phyloP scores from a whole-genome alignment of 2,329 filamentous ascomycete species.

The Xylariaceae sp. region DNA sequence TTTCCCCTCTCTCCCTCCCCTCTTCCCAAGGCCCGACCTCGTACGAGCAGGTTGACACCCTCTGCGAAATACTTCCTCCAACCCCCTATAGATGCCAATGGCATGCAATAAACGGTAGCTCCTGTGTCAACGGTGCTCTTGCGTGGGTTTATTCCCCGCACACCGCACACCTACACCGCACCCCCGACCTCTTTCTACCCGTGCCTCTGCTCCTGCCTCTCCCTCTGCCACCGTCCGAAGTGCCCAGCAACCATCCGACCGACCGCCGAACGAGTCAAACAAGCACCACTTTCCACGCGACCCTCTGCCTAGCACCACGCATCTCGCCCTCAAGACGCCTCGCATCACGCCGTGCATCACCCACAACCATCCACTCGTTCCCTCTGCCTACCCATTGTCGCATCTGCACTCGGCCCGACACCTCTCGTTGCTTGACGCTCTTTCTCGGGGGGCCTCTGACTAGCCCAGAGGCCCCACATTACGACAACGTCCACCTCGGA shows the following conservation, averaged over 20 bases:
- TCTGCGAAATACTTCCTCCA: slow-evolving; percentile 1
- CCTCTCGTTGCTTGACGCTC: too few relatives aligned
- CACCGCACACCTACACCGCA: slow-evolving; percentile 41
- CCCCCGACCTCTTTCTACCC: too few relatives aligned
- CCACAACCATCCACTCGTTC: slow-evolving; percentile 4
- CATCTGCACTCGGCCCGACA: slow-evolving; percentile 6
- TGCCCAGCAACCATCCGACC: too few relatives aligned
- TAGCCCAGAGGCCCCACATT: slow-evolving; percentile 17
- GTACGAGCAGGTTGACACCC: slow-evolving; percentile 4
- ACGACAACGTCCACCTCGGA: slow-evolving; percentile 9
- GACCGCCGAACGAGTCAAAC: too few relatives aligned
- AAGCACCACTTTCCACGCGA: slow-evolving; percentile 4
- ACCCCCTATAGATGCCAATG: slow-evolving; percentile 42
- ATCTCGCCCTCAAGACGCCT: too few relatives aligned
- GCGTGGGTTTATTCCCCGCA: slow-evolving; percentile 56
- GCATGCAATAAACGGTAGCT: slow-evolving; percentile 52
- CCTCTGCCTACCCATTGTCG: slow-evolving; percentile 8
- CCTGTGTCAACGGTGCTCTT: slow-evolving; percentile 50
- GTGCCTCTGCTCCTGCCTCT: not conserved
- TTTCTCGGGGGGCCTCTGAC: slow-evolving; percentile 19
- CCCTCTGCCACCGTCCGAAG: not conserved
- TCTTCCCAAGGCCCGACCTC: slow-evolving; percentile 2
- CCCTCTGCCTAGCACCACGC: not conserved
- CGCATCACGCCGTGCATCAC: too few relatives aligned
- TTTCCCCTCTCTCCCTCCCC: not conserved